phyloP scores from a whole-genome alignment of 768 basidiomycete species.

The Udeniomyces megalosporus region DNA sequence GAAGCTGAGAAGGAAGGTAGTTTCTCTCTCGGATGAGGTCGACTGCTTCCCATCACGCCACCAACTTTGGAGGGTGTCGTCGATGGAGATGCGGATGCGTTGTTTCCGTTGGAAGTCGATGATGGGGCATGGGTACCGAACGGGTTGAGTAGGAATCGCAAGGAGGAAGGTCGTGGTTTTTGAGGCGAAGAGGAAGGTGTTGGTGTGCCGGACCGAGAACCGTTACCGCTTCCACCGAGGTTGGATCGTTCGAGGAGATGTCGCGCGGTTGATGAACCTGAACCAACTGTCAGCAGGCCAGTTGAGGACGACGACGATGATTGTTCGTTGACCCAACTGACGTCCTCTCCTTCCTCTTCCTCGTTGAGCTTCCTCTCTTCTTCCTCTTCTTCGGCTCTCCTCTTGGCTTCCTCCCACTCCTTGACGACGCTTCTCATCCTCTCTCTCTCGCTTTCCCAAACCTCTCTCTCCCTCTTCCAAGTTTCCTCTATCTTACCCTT shows the following conservation, averaged over 20 bases:
- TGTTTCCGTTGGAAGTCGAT: too few relatives aligned
- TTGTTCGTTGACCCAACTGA: slow-evolving; percentile 3
- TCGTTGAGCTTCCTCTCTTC: slow-evolving; percentile 28
- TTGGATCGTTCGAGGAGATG: background rate
- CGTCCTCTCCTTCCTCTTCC: slow-evolving; percentile 10
- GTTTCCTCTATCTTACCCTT: slow-evolving; percentile 61
- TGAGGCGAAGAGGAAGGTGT: too few relatives aligned
- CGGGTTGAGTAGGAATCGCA: too few relatives aligned
- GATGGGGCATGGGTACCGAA: too few relatives aligned
- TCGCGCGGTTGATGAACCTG: background rate
- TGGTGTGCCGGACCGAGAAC: too few relatives aligned
- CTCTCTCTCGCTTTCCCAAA: slow-evolving; percentile 67
- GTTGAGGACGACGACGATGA: background rate
- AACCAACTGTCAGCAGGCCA: background rate
- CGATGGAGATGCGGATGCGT: too few relatives aligned
- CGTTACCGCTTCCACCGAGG: too few relatives aligned
- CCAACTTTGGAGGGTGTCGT: too few relatives aligned
- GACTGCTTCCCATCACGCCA: too few relatives aligned
- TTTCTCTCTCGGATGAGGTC: too few relatives aligned
- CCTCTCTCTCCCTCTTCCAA: slow-evolving; percentile 60
- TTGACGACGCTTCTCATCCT: slow-evolving; percentile 54
- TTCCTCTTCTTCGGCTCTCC: slow-evolving; percentile 29
- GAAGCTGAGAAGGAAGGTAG: too few relatives aligned
- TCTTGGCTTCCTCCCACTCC: slow-evolving; percentile 53
- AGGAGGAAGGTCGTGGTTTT: too few relatives aligned